Evolutionary conservation across 352 stramenopile species (phyloP), one percentile per base, ranked within the genome.

Genomic region (Phytophthora litchii): DNA sequence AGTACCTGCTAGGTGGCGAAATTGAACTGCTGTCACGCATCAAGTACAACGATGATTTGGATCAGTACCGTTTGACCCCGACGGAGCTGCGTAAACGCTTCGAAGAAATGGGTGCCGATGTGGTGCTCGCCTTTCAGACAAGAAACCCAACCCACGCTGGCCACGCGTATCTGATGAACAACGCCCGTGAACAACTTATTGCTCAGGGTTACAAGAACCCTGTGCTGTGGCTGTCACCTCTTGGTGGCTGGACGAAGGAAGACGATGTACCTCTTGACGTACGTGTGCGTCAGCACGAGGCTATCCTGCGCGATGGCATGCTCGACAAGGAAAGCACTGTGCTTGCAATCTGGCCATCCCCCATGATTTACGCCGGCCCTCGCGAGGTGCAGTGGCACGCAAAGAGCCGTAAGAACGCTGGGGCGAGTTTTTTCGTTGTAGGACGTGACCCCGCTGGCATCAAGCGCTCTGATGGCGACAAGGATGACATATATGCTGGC

Each of bases 311-410:
- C 10, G 88, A 95, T 44, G 96, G 96, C 52, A 98, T 98, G 86
- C 83, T 99, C 13, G 94, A 99, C 80, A 94, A 95, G 49, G 83
- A 83, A n/a, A 98, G 87, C 46, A 99, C 97, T 1, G 96, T 99
- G 58, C 96, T 99, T 69, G 95, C 96, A 31, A 99, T 99, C 62
- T 99, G 97, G 97, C 97, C 97, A 25, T 94, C 95, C 58, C 97
- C 97, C 5, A 99, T 99, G 96, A 97, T 99, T 43, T 99, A 99
- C 75, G 97, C 95, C 21, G 97, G 97, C 11, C 97, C 97, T 11
- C 98, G 96, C 12, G 97, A 99, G 72, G 97, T 99, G 36, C 89
- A 99, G 71, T 99, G 98, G 84, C 97, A 99, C 76, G 97, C 97
- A 43, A 99, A 99, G 80, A 98, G 88, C 54, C 87, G 97, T 43